Conservation (phyloP, 73 alveolate species). For the Paramecium caudatum region DNA sequence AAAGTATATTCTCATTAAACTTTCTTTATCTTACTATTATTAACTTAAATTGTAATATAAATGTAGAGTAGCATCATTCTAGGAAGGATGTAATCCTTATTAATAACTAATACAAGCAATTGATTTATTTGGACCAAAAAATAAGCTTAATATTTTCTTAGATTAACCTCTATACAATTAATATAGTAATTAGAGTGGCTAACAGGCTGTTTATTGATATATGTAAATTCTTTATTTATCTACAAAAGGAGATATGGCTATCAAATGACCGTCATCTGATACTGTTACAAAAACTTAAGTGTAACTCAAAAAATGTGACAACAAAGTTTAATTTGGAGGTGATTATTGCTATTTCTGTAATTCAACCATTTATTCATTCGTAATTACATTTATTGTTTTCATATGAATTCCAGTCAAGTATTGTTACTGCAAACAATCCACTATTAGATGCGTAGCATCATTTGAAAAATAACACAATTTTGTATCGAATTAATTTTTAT, state of each 20-base stretch:
- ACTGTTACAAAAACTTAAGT: neutral
- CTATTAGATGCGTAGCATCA: neutral
- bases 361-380: neutral
- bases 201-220: neutral
- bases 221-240: constrained; percentile 6
- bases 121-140: constrained; percentile 28
- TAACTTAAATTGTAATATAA: neutral
- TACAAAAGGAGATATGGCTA: neutral
- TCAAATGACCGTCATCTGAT: neutral
- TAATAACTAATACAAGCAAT: constrained; percentile 32
- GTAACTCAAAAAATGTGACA: neutral
- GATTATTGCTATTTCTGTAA: neutral
- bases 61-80: constrained; percentile 48
- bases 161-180: constrained; percentile 27
- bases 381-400: neutral
- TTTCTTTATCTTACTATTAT: neutral
- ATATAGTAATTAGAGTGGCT: neutral
- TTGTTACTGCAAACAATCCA: neutral
- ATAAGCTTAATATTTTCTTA: neutral
- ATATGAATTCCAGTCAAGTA: neutral
- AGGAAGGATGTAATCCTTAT: too few species aligned
- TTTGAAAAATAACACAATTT: neutral
- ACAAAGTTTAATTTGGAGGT: neutral
- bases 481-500: neutral
- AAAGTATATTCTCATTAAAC: neutral